Percentiles rank a stretch among this genome's conserved stretches.
These are phyloP conservation scores for Hippophae tibetana DNA, from an alignment of 306 rosid species.

Conservation along the genomic window DNA sequence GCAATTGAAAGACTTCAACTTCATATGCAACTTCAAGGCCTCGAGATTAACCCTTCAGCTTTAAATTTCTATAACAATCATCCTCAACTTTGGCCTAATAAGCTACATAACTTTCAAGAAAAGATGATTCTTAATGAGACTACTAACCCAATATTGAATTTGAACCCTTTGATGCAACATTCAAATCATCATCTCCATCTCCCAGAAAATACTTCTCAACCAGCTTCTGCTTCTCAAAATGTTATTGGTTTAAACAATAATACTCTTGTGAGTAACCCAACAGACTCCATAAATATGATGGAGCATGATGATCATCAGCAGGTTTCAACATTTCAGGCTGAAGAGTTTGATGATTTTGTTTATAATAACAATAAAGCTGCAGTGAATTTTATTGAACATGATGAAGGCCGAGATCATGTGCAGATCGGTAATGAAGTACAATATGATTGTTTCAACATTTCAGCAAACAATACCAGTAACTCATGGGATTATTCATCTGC, in stretches of 20 bases:
- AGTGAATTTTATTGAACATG: constrained; percentile 24
- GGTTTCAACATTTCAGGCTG: constrained; percentile 33
- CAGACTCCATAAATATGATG: constrained; percentile 18
- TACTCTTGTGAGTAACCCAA: constrained; percentile 7
- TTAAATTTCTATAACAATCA: constrained; percentile 30
- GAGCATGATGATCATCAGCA: constrained; percentile 20
- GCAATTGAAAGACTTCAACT: constrained; percentile 94
- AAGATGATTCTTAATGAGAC: constrained; percentile 37
- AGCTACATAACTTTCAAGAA: constrained; percentile 69
- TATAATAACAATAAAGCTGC: constrained; percentile 29
- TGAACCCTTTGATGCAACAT: constrained; percentile 15
- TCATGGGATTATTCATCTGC: too few species aligned
- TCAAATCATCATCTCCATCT: constrained; percentile 13
- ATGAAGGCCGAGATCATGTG: constrained; percentile 9
- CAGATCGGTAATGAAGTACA: too few species aligned
- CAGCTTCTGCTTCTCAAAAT: too few species aligned
- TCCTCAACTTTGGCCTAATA: constrained; percentile 65
- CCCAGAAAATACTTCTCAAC: too few species aligned
- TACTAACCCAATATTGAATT: constrained; percentile 29
- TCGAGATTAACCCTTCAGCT: constrained; percentile 59
- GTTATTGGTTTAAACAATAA: too few species aligned
- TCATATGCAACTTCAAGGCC: constrained; percentile 84
- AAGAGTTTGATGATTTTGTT: constrained; percentile 45
- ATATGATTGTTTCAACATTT: too few species aligned
- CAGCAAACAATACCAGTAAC: too few species aligned